phyloP scores from a whole-genome alignment of 2,329 filamentous ascomycete genomes.

The Pseudogymnoascus sp. region DNA sequence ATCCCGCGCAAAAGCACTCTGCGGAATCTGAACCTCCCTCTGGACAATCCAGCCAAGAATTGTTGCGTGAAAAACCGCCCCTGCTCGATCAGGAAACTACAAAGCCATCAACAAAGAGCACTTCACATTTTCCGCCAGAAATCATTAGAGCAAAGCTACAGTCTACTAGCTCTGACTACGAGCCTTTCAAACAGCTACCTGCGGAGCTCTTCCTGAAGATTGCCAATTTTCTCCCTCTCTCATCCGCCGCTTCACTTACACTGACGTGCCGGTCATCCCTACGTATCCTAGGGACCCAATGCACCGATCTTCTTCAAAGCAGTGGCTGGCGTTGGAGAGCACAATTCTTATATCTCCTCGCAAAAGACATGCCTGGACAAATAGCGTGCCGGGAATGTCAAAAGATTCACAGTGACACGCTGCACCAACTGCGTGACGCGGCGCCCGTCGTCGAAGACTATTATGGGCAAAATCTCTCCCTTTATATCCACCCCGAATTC shows the following conservation, averaged over 20 bases:
- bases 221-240: not conserved
- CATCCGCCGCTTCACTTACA: not conserved
- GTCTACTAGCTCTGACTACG: constrained; percentile 4
- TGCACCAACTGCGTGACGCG: not conserved
- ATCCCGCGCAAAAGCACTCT: no score
- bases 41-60: no score
- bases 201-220: not conserved
- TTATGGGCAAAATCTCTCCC: not conserved
- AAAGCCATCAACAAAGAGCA: not conserved
- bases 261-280: not conserved
- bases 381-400: not conserved
- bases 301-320: not conserved
- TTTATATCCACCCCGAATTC: not conserved
- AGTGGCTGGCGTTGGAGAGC: not conserved
- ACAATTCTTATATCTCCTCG: not conserved
- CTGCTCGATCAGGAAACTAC: not conserved
- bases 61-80: no score
- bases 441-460: not conserved
- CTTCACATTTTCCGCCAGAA: no score
- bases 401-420: not conserved
- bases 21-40: no score
- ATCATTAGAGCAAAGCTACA: constrained; percentile 14
- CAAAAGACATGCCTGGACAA: not conserved
- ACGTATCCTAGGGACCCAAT: not conserved
- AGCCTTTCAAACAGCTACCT: not conserved